Evolutionary conservation across 2,329 filamentous ascomycete genomes (phyloP).

Genomic region (Xylaria polymorpha): DNA sequence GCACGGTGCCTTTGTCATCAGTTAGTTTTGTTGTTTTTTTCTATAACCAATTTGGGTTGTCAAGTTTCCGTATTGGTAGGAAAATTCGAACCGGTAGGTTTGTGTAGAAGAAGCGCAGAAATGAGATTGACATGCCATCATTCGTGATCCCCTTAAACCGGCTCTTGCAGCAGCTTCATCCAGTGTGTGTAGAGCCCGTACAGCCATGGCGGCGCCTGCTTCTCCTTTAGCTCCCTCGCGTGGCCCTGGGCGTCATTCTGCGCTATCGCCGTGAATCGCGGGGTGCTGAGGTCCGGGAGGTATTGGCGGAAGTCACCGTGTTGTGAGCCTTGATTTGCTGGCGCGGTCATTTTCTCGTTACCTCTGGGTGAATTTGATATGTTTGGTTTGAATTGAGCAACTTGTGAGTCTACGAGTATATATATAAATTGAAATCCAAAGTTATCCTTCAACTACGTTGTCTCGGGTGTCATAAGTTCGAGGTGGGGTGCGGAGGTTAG

Average conservation of each 20-base stretch:
- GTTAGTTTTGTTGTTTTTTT: neutral
- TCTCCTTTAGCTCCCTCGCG: constrained; percentile 68
- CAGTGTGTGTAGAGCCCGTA: constrained; percentile 70
- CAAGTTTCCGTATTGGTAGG: too few relatives aligned
- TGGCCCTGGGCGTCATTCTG: constrained; percentile 73
- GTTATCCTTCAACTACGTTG: neutral
- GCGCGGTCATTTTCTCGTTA: constrained; percentile 24
- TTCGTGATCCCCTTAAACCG: constrained; percentile 76
- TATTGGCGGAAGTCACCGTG: constrained; percentile 64
- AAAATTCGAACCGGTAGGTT: too few relatives aligned
- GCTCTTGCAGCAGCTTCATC: constrained; percentile 69
- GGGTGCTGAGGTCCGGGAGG: constrained; percentile 69
- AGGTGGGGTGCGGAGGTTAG: constrained; percentile 5
- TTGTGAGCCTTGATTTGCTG: constrained; percentile 15
- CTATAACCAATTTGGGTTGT: neutral
- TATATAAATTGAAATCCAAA: neutral
- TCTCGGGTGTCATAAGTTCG: neutral
- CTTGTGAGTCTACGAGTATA: neutral
- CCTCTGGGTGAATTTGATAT: neutral
- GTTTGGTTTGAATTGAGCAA: neutral
- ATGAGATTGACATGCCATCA: constrained; percentile 62
- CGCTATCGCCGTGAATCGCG: constrained; percentile 72
- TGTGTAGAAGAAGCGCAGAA: neutral
- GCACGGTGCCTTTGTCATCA: constrained; percentile 58
- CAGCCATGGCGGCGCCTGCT: constrained; percentile 73